phyloP scores from a whole-genome alignment of 345 rosid genomes.

The Abelmoschus esculentus region DNA sequence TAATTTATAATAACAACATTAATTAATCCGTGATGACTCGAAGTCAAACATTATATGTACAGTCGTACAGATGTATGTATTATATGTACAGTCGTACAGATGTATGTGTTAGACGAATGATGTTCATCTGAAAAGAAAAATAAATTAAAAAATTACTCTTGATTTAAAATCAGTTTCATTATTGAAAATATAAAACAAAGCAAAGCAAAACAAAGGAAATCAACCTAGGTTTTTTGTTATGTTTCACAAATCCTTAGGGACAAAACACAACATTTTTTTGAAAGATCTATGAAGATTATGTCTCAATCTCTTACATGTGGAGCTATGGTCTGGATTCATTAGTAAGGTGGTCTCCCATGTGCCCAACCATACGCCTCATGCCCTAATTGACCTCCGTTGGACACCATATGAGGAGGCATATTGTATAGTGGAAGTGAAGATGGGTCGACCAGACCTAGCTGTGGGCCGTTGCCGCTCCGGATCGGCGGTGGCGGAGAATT shows the following conservation, averaged over 20 bases:
- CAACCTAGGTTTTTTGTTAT: conserved; percentile 1
- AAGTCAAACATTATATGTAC: too few species aligned
- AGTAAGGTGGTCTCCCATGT: conserved; percentile 51
- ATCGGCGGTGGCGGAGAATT: conserved; percentile 43
- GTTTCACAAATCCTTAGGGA: conserved; percentile 15
- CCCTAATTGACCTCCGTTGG: conserved; percentile 57
- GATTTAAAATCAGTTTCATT: conserved; percentile 16
- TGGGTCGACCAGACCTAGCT: conserved; percentile 35
- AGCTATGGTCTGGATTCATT: not conserved
- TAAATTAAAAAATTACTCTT: not conserved
- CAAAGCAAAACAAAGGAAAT: conserved; percentile 2
- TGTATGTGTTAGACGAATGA: too few species aligned
- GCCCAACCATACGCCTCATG: conserved; percentile 63
- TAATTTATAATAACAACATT: too few species aligned
- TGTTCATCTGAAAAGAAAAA: too few species aligned
- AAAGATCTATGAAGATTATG: conserved; percentile 2
- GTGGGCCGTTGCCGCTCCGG: conserved; percentile 26
- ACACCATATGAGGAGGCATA: conserved; percentile 42
- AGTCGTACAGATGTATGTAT: too few species aligned
- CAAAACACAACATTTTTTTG: conserved; percentile 1
- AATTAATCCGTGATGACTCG: too few species aligned
- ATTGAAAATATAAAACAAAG: conserved; percentile 19
- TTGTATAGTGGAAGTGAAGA: conserved; percentile 39
- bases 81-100: too few species aligned
- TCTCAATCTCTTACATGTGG: not conserved